Evolutionary conservation across 352 stramenopile genomes (phyloP).

Genomic region (Plasmopara muralis): DNA sequence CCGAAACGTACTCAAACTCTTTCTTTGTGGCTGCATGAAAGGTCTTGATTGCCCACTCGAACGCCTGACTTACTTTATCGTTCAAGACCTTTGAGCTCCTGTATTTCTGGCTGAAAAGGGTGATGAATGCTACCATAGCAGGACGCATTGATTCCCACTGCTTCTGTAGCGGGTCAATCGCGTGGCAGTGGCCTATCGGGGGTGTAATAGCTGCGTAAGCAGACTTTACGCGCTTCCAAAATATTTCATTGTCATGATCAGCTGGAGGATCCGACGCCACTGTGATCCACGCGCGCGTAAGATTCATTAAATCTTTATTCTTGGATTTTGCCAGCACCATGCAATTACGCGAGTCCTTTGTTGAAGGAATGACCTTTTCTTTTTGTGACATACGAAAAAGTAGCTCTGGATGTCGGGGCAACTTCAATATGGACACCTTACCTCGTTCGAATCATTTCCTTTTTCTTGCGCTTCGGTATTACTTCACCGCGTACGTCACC

Average conservation of each 20-base stretch:
- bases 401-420: too few relatives aligned
- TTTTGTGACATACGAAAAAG: too few relatives aligned
- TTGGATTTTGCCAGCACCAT: not conserved
- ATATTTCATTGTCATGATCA: not conserved
- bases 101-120: conserved; percentile 2
- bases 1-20: conserved; percentile 6
- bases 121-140: conserved; percentile 1
- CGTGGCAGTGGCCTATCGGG: not conserved
- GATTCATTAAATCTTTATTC: conserved; percentile 3
- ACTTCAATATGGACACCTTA: too few relatives aligned
- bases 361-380: too few relatives aligned
- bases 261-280: not conserved
- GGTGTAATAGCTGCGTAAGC: not conserved
- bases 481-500: too few relatives aligned
- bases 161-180: not conserved
- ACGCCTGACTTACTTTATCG: not conserved
- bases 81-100: not conserved
- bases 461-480: too few relatives aligned
- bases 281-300: conserved; percentile 7
- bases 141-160: conserved; percentile 1
- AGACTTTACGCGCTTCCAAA: not conserved
- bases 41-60: conserved; percentile 2
- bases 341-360: not conserved
- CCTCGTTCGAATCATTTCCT: too few relatives aligned
- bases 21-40: conserved; percentile 4